phyloP scores from a whole-genome alignment of 176 grass and related monocot species.

The Secale cereale region DNA sequence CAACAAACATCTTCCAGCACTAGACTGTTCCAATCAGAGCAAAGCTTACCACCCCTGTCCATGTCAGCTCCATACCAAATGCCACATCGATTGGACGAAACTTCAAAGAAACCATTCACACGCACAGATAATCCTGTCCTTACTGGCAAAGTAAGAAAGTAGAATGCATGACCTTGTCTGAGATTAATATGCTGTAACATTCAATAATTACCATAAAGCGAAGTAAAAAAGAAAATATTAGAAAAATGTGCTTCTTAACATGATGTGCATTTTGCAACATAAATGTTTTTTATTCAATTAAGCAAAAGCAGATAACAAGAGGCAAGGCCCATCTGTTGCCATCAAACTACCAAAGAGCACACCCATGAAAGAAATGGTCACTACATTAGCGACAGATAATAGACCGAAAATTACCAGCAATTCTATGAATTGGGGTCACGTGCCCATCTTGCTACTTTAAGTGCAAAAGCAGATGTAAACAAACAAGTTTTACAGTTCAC shows the following conservation, averaged over 20 bases:
- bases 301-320: background rate
- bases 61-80: conserved; percentile 98
- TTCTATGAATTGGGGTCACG: background rate
- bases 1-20: conserved; percentile 71
- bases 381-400: background rate
- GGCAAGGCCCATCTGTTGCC: background rate
- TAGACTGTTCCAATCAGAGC: conserved; percentile 89
- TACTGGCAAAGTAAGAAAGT: conserved; percentile 93
- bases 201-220: conserved; percentile 33
- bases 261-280: background rate
- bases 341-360: background rate
- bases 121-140: conserved; percentile 76
- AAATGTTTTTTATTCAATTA: too few species aligned
- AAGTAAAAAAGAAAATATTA: background rate
- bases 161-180: conserved; percentile 83
- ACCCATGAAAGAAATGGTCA: background rate
- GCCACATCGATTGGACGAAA: conserved; percentile 86
- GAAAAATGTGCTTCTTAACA: background rate
- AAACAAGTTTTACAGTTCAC: too few species aligned
- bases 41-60: conserved; percentile 94
- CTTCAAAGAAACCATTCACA: conserved; percentile 97
- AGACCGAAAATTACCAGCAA: background rate
- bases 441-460: background rate
- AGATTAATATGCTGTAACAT: conserved; percentile 67
- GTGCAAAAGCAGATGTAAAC: too few species aligned